These are phyloP conservation scores for Misopates orontium DNA, from an alignment of 257 asterid genomes.

Conservation along the genomic window DNA sequence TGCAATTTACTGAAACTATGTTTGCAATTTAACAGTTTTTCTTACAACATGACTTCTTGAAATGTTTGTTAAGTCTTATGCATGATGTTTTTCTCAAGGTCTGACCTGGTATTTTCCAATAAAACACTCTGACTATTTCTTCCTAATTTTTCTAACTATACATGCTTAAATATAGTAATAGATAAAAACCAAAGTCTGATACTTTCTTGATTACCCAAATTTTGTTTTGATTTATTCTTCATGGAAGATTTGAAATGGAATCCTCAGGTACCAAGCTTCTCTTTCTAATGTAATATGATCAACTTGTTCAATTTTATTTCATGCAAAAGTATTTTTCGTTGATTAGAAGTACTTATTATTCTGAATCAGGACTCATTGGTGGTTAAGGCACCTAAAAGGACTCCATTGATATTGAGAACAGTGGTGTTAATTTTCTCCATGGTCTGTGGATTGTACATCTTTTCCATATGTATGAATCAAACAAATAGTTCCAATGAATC, in stretches of 20 bases:
- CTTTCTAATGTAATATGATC: too few species aligned
- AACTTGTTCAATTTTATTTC: too few species aligned
- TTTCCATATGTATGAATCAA: slow-evolving; percentile 50
- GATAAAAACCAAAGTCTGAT: slow-evolving; percentile 11
- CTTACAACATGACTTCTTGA: too few species aligned
- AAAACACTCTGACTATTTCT: slow-evolving; percentile 41
- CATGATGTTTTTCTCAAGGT: neutral
- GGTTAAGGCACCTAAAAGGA: slow-evolving; percentile 47
- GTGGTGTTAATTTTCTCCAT: slow-evolving; percentile 48
- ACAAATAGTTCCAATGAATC: slow-evolving; percentile 31
- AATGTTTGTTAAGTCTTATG: neutral
- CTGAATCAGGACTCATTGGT: slow-evolving; percentile 46
- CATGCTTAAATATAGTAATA: neutral
- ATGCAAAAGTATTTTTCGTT: too few species aligned
- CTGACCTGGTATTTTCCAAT: neutral
- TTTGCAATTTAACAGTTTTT: neutral
- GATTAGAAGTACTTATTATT: too few species aligned
- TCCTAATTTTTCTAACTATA: slow-evolving; percentile 49
- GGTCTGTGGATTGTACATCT: slow-evolving; percentile 54
- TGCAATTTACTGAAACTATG: too few species aligned
- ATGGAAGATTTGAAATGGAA: slow-evolving; percentile 54
- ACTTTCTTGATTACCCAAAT: neutral
- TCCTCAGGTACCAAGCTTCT: slow-evolving; percentile 39
- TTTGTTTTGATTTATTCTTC: neutral
- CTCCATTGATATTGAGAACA: slow-evolving; percentile 47